Evolutionary conservation across 306 rosid species (phyloP), one percentile per base, ranked within the genome.

Genomic region (Alnus glutinosa): DNA sequence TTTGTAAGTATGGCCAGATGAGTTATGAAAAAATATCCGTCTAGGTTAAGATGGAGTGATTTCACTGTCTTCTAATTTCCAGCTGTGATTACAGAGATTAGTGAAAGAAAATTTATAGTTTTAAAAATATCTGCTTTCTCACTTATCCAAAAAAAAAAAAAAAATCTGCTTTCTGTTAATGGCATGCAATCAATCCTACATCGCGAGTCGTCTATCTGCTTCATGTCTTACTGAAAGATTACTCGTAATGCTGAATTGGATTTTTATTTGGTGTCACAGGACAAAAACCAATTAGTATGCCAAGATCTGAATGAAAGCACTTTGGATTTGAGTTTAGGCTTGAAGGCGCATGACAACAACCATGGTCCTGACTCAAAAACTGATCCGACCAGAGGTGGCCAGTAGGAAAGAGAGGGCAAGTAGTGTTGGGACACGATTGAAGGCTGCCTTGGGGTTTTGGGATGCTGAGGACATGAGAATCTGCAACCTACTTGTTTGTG

Each of bases 261-360:
- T 19, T 80, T 78, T 64, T 70, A 13, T 80, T 79, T 34, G 75
- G 82, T 73, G 67, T 87, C 82, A 67, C 92, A 88, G 96, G 93
- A 87, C 55, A 87, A 86, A 50, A 84, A 80, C 81, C 90, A 86
- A 76, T 81, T 79, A 70, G 94, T 91, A 28, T 88, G 98, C 55
- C 99, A 95, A 88, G 99, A 95, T 88, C 90, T 95, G 85, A 95
- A 93, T 49, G 97, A 92, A 82, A 94, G 97, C 77, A 93, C 95
- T 48, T 78, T 95, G 89, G 97, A 95, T 85, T 87, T 95, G 79
- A 87, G 99, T 85, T 86, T 95, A 89, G 97, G 94, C 62, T 87
- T 91, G 87, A 93, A 91, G 64, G 91, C 87, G 28, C 91, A 86
- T 63, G 93, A 90, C 4, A 87, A 85, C 2, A 91, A 87, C n/a